A percentile compares a stretch with the other conserved stretches of the same genome.
Evolutionary conservation across 768 basidiomycete species (phyloP).

Genomic region (Chalciporus pseudorubinellus): DNA sequence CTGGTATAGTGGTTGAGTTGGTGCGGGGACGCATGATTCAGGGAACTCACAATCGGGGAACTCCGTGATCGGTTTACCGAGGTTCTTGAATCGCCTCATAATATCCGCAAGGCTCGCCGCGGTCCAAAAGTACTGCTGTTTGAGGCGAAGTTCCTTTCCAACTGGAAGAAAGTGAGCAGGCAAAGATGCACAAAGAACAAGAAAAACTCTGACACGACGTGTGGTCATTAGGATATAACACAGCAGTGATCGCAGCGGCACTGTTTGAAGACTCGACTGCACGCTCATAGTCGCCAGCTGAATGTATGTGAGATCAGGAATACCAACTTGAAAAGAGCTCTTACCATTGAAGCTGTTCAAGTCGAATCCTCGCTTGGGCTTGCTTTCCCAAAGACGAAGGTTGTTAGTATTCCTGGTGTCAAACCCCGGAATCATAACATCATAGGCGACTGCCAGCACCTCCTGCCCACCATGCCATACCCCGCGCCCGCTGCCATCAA

Average conservation of each 20-base stretch:
- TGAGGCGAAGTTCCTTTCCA: slow-evolving; percentile 85
- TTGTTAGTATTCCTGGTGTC: slow-evolving; percentile 87
- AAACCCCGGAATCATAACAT: slow-evolving; percentile 88
- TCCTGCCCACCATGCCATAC: slow-evolving; percentile 90
- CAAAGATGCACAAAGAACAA: neutral
- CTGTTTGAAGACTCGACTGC: slow-evolving; percentile 87
- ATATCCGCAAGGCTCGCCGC: slow-evolving; percentile 88
- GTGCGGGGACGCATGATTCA: neutral
- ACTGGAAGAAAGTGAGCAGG: slow-evolving; percentile 39
- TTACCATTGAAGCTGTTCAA: slow-evolving; percentile 91
- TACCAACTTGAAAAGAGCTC: neutral
- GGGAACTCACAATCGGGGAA: slow-evolving; percentile 71
- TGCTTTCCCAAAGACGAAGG: slow-evolving; percentile 79
- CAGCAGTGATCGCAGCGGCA: slow-evolving; percentile 91
- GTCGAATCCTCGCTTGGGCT: slow-evolving; percentile 89
- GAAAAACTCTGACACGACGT: slow-evolving; percentile 48
- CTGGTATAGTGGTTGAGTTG: slow-evolving; percentile 37
- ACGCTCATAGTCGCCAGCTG: slow-evolving; percentile 90
- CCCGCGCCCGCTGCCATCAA: slow-evolving; percentile 58
- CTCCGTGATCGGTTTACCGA: slow-evolving; percentile 72
- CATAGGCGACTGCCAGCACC: slow-evolving; percentile 90
- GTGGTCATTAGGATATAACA: slow-evolving; percentile 95
- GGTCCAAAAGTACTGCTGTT: slow-evolving; percentile 98
- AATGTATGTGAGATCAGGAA: slow-evolving; percentile 2
- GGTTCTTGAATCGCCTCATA: slow-evolving; percentile 88